Conservation (phyloP, 106 monocot genomes). For the Phalaenopsis aphrodite region DNA sequence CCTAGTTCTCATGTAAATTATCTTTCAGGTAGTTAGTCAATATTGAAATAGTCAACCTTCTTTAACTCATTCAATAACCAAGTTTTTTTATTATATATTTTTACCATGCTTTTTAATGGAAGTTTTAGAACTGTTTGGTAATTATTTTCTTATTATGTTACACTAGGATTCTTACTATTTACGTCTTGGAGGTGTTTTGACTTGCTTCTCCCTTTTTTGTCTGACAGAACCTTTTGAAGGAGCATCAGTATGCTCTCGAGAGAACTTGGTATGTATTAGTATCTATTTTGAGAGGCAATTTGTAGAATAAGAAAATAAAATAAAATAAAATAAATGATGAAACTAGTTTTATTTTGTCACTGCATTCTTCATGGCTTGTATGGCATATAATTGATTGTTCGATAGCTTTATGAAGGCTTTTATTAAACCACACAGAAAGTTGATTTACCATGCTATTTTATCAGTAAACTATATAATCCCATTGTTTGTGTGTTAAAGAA, state of each 20-base stretch:
- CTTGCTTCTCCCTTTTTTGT: slow-evolving; percentile 4
- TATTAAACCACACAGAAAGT: background rate
- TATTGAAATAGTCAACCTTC: background rate
- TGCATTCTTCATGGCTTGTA: background rate
- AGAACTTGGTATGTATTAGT: slow-evolving; percentile 36
- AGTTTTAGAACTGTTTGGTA: background rate
- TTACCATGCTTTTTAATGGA: background rate
- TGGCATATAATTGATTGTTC: background rate
- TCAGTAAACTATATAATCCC: no score
- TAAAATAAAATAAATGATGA: background rate
- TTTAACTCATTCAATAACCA: background rate
- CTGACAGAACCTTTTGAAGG: slow-evolving; percentile 55
- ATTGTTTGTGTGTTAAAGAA: no score
- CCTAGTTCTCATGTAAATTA: slow-evolving; percentile 53
- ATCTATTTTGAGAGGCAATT: background rate
- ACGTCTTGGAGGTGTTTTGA: background rate
- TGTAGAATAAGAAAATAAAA: background rate
- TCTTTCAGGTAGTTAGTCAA: slow-evolving; percentile 40
- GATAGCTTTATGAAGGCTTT: background rate
- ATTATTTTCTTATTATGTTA: background rate
- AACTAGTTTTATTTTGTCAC: background rate
- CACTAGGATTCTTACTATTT: background rate
- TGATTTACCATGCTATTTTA: no score
- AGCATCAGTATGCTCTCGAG: slow-evolving; percentile 17
- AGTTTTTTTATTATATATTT: background rate